phyloP scores from a whole-genome alignment of 2,329 filamentous ascomycete genomes.

The Metarhizium brunneum region DNA sequence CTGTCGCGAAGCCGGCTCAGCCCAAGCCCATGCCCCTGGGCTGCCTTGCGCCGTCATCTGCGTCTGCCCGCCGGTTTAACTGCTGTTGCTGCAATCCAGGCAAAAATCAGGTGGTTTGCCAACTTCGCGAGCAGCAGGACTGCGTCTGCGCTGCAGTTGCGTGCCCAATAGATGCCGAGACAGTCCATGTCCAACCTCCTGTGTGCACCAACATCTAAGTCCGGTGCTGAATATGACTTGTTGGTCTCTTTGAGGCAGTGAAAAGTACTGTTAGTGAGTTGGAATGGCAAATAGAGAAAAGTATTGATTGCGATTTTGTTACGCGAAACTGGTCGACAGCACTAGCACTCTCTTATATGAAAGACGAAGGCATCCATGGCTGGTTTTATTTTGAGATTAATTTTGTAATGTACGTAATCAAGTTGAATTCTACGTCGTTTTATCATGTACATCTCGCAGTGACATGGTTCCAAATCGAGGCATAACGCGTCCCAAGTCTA shows the following conservation, averaged over 20 bases:
- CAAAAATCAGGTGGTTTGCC: constrained; percentile 11
- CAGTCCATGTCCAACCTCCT: not conserved
- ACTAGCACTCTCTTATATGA: not conserved
- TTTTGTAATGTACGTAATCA: not conserved
- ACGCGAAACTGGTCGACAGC: too few relatives aligned
- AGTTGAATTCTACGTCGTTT: not conserved
- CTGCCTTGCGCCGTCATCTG: not conserved
- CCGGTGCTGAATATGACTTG: not conserved
- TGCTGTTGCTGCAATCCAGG: constrained; percentile 16
- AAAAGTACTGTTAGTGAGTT: not conserved
- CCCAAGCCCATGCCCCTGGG: not conserved
- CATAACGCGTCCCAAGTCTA: not conserved
- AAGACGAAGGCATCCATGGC: not conserved
- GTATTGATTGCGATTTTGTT: not conserved
- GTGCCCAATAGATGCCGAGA: constrained; percentile 4
- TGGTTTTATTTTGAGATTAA: not conserved
- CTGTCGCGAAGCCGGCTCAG: not conserved
- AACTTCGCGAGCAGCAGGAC: constrained; percentile 7
- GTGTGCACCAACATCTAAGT: not conserved
- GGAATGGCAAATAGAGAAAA: not conserved
- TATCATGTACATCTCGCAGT: not conserved
- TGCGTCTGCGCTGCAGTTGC: constrained; percentile 14
- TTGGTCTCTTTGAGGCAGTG: not conserved
- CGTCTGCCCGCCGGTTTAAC: not conserved
- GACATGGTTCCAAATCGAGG: not conserved